A percentile compares a stretch with the other conserved stretches of the same genome.
Evolutionary conservation across 352 stramenopile genomes (phyloP).

Genomic region (Phytophthora melonis): DNA sequence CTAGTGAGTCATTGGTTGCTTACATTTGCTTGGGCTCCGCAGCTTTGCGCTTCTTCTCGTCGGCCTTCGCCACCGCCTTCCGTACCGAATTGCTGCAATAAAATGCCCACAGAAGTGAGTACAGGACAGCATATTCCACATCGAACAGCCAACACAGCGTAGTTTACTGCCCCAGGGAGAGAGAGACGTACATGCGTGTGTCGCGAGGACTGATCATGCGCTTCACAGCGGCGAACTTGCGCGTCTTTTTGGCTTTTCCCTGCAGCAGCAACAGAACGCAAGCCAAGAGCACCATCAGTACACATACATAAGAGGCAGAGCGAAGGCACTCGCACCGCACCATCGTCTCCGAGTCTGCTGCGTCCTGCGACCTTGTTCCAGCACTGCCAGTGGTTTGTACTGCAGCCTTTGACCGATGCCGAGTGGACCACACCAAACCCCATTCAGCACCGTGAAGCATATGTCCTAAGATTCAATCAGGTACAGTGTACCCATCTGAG

Average conservation of each 20-base stretch:
- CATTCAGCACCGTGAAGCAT: neutral
- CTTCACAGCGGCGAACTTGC: constrained; percentile 98
- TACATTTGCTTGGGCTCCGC: constrained; percentile 95
- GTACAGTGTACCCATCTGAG: neutral
- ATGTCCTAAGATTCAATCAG: neutral
- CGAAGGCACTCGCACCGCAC: constrained; percentile 6
- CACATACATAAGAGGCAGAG: neutral
- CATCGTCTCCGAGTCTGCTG: constrained; percentile 25
- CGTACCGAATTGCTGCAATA: constrained; percentile 77
- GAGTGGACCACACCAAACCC: constrained; percentile 1
- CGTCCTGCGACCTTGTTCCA: constrained; percentile 12
- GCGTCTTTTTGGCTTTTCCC: constrained; percentile 98
- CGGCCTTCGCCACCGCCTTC: constrained; percentile 74
- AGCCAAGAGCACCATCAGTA: constrained; percentile 9
- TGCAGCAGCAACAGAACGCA: constrained; percentile 28
- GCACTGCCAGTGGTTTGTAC: constrained; percentile 3
- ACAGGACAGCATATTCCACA: constrained; percentile 1
- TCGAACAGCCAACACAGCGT: neutral
- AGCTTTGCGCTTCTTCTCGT: constrained; percentile 92
- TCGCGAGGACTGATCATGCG: constrained; percentile 99
- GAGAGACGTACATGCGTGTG: constrained; percentile 91
- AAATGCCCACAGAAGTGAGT: neutral
- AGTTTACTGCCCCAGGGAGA: neutral
- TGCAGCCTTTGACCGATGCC: constrained; percentile 2
- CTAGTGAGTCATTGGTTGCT: neutral